Evolutionary conservation across 179 eudicot species (phyloP).

Genomic region (Silene noctiflora): DNA sequence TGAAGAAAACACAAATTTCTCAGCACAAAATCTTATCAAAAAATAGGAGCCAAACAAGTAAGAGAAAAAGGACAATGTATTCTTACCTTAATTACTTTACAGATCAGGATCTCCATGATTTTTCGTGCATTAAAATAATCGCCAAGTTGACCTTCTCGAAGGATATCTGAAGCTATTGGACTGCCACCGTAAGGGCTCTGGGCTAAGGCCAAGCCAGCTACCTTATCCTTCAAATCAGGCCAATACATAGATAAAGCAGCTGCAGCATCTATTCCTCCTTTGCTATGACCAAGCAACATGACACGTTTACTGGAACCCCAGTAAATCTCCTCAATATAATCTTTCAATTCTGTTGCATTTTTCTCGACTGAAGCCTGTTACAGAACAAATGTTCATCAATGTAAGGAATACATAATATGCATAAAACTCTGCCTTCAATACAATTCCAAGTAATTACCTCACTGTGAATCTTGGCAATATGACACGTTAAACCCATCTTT

Average conservation of each 20-base stretch:
- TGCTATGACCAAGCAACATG: constrained; percentile 94
- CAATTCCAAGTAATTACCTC: constrained; percentile 51
- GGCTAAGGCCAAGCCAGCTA: constrained; percentile 82
- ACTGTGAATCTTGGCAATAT: constrained; percentile 97
- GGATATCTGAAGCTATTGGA: constrained; percentile 93
- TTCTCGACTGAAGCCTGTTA: constrained; percentile 89
- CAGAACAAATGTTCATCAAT: constrained; percentile 21
- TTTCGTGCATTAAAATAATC: constrained; percentile 76
- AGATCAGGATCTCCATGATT: constrained; percentile 77
- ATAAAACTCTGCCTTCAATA: constrained; percentile 9
- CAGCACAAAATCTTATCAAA: neutral
- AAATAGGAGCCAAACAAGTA: neutral
- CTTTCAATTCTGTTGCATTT: constrained; percentile 83
- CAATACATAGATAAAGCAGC: constrained; percentile 95
- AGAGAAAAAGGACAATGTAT: constrained; percentile 5
- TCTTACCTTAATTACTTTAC: constrained; percentile 91
- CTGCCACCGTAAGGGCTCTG: constrained; percentile 99
- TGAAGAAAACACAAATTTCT: neutral
- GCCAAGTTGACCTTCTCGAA: constrained; percentile 91
- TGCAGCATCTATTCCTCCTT: constrained; percentile 97
- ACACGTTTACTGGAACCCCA: constrained; percentile 87
- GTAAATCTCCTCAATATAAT: constrained; percentile 83
- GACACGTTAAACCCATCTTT: constrained; percentile 92
- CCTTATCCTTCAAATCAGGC: constrained; percentile 90
- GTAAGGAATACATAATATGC: constrained; percentile 3